These are phyloP conservation scores for Gamarada debralockiae DNA, from an alignment of 495 filamentous ascomycete genomes.

Conservation along the genomic window DNA sequence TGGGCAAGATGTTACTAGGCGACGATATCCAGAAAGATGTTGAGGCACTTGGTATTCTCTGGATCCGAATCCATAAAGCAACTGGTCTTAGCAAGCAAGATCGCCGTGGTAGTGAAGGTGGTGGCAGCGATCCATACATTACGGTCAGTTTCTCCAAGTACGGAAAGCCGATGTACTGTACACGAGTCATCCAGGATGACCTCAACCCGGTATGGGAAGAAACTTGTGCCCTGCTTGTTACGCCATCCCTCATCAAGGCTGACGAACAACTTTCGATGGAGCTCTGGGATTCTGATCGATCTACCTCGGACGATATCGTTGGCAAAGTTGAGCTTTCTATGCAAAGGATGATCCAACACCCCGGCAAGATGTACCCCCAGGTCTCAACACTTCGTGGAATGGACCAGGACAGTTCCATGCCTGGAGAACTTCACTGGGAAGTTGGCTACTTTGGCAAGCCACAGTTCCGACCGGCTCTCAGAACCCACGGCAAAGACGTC, in stretches of 20 bases:
- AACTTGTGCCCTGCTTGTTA: constrained; percentile 80
- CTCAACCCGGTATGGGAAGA: constrained; percentile 94
- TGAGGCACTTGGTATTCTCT: constrained; percentile 78
- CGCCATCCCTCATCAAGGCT: constrained; percentile 83
- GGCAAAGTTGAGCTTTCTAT: constrained; percentile 92
- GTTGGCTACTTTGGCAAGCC: constrained; percentile 93
- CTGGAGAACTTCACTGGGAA: constrained; percentile 91
- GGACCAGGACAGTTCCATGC: constrained; percentile 82
- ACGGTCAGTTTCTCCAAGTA: constrained; percentile 72
- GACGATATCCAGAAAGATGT: constrained; percentile 90
- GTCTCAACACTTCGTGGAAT: constrained; percentile 79
- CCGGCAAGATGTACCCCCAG: constrained; percentile 86
- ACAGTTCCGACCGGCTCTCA: constrained; percentile 72
- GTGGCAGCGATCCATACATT: constrained; percentile 94
- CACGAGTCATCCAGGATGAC: constrained; percentile 89
- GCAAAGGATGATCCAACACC: constrained; percentile 91
- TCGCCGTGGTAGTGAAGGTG: constrained; percentile 70
- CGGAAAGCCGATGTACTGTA: constrained; percentile 97
- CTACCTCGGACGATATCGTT: constrained; percentile 87
- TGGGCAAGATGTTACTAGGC: constrained; percentile 83
- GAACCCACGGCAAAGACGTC: constrained; percentile 80
- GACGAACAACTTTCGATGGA: constrained; percentile 90
- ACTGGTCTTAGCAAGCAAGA: constrained; percentile 89
- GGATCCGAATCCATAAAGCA: constrained; percentile 87
- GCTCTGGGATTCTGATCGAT: constrained; percentile 89